Evolutionary conservation across 2,329 filamentous ascomycete genomes (phyloP), one percentile per base, ranked within the genome.

Genomic region (Ceratocystis eucalypticola): DNA sequence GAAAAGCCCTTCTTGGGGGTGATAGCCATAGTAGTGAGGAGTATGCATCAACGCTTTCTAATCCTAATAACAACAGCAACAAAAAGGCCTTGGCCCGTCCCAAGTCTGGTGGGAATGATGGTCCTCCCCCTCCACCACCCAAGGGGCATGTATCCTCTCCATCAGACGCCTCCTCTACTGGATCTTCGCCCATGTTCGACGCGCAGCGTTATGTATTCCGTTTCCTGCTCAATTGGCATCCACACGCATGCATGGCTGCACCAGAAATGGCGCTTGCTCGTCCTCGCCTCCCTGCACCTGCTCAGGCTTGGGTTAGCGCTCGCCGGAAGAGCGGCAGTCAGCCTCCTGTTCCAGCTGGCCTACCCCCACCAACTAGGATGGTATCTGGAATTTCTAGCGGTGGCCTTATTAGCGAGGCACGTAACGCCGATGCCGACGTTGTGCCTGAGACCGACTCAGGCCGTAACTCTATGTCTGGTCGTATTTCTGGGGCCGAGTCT

Each of bases 191-290:
- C 0, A 76, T 80, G 5, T 82, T 76, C 67, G 80, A 84, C 70
- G 76, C 82, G 72, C 76, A 80, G 73, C 78, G 80, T 69, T 90
- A 84, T 71, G 80, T 84, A 68, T 92, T 92, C 78, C 88, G 86
- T 69, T 92, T 92, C 71, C 84, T 86, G 8, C 80, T 91, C 1
- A 86, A 88, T 68, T 87, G 83, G 80, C 80, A 85, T 50, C 76
- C 80, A 62, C 63, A 65, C 22, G 66, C 66, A 8, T 65, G 44
- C 12, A 44, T 53, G 30, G 20, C 63, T 17, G 72, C 76, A 5
- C 82, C 82, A 28, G 74, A 79, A 22, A 79, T 82, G 69, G 79
- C 82, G 64, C 77, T 92, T 22, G 80, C 80, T 25, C 81, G 84
- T 4, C 89, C 89, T 1, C 80, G 86, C 12, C 80, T 94, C 3